Base-by-base conservation (phyloP, 192 early-diverging fungal species). In the Entomortierella chlamydospora region DNA sequence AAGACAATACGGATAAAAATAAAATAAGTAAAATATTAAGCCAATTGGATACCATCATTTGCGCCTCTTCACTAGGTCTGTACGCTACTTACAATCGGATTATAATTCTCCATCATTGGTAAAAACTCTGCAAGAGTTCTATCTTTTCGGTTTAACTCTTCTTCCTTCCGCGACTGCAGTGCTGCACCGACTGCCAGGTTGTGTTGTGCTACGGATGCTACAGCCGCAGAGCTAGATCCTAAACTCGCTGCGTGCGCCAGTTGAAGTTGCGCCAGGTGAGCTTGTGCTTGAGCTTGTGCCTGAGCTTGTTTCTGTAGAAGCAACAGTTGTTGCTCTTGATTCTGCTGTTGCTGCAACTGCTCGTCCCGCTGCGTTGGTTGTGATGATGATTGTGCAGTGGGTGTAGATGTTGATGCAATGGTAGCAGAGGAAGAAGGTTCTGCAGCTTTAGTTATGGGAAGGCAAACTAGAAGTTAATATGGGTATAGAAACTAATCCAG, bases 41-140 rank as follows among this genome's bases (percentile, higher is more conserved):
- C n/a, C n/a, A n/a, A n/a, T n/a, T n/a, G n/a, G n/a, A n/a, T n/a
- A n/a, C n/a, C n/a, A n/a, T n/a, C n/a, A n/a, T n/a, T n/a, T n/a
- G n/a, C n/a, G n/a, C n/a, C n/a, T n/a, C n/a, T n/a, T n/a, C n/a
- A 57, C 13, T 52, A 52, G 13, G 22, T 29, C 41, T 45, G 13
- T 17, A 67, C 10, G 12, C 22, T 30, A 78, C 86, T 66, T 83
- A 95, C 94, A 54, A 97, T 90, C 1, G 97, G 94, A 45, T 88
- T 82, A 49, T 91, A 93, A n/a, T 91, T 89, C 68, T 95, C 92
- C 93, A 99, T 95, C 79, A 93, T 87, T 60, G 91, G 79, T 43
- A 99, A 82, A 68, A 98, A 91, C 80, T 97, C 96, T 31, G 93
- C 92, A 68, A 96, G 80, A 65, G 77, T 89, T 61, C 91, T 85